Evolutionary conservation across 176 grass and related monocot species (phyloP), one percentile per base, ranked within the genome.

Genomic region (Carex kokanica): DNA sequence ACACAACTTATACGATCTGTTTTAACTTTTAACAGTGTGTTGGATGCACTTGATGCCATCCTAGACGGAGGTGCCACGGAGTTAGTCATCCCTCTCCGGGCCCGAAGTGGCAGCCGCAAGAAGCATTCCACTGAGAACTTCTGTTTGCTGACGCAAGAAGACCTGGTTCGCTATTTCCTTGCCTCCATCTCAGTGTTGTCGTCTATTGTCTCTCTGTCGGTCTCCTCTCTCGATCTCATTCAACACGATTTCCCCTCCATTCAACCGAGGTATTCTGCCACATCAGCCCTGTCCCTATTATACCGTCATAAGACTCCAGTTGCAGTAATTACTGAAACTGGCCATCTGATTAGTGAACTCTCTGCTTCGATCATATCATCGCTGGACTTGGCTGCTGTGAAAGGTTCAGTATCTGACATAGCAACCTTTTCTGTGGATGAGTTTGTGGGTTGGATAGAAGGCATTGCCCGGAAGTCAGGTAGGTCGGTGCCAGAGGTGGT

Each of bases 81-180:
- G 45, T 84, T 98, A 49, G 78, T 93, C 6, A 80, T 98, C 2
- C 90, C 90, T 1, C 75, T 88, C 8, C 80, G 75, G 38, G 14
- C 52, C 55, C 77, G 82, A 74, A 51, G 64, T 60, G 60, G 78
- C 25, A 65, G 74, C 24, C 87, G 86, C 32, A 91, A 73, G 86
- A 60, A 80, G 67, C 75, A 88, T 1, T 71, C 40, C 1, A 45
- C 56, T 11, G 23, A 59, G 3, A 87, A 83, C 34, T 83, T 88
- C 82, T 98, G 89, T 84, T 83, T 88, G 87, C 31, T 98, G 63
- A 94, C 91, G 14, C 89, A 85, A 0, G 86, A 98, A n/a, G 95
- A 95, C 89, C 86, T 98, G 49, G 89, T 90, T 5, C 95, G 92
- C 15, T 84, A 95, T 68, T 91, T 98, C 86, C 88, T 98, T 80